phyloP scores from a whole-genome alignment of 2,329 filamentous ascomycete species.

The Alternaria ventricosa region DNA sequence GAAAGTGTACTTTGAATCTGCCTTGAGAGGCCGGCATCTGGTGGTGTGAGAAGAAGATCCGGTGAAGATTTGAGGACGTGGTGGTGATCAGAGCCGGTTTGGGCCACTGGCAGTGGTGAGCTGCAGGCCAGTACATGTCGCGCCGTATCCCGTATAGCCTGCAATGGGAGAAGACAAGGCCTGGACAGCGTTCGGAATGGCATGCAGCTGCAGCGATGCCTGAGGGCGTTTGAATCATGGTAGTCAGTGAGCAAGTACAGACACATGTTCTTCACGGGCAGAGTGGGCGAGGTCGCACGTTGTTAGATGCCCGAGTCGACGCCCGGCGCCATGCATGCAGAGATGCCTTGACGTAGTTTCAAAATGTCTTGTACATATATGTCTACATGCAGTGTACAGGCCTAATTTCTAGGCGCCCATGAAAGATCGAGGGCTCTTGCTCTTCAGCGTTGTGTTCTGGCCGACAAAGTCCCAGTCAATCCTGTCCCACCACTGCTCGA shows the following conservation, averaged over 20 bases:
- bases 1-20: not conserved
- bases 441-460: slow-evolving; percentile 23
- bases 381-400: slow-evolving; percentile 28
- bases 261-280: not conserved
- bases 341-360: slow-evolving; percentile 2
- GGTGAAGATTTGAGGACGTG: slow-evolving; percentile 11
- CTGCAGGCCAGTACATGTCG: not conserved
- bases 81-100: not conserved
- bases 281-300: not conserved
- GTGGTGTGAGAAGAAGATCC: slow-evolving; percentile 8
- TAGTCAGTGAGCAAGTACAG: not conserved
- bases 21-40: slow-evolving; percentile 6
- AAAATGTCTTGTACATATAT: slow-evolving; percentile 22
- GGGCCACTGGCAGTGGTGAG: not conserved
- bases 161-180: not conserved
- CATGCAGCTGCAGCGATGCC: not conserved
- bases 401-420: not conserved
- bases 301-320: not conserved
- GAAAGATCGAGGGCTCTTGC: not conserved
- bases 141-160: not conserved
- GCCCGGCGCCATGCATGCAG: not conserved
- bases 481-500: slow-evolving; percentile 83
- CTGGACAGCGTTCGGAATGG: not conserved
- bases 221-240: not conserved
- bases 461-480: slow-evolving; percentile 83